Percentiles rank a stretch among this genome's conserved stretches.
These are phyloP conservation scores for Trametes cingulata DNA, from an alignment of 768 basidiomycete genomes.

Conservation along the genomic window DNA sequence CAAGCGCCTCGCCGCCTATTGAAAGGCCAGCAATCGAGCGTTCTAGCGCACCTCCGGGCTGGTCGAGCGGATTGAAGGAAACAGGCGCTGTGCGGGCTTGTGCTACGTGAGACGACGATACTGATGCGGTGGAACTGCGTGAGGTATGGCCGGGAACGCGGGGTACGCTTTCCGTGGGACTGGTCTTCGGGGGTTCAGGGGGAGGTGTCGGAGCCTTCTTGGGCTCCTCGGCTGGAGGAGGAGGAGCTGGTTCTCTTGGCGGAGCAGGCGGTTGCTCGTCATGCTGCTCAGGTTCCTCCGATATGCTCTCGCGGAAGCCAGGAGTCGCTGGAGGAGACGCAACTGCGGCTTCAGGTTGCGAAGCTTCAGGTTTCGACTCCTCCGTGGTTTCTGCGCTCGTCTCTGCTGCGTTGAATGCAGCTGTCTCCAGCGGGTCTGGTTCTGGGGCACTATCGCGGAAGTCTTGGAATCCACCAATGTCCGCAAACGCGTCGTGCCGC, in stretches of 20 bases:
- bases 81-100: constrained; percentile 19
- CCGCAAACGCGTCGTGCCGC: constrained; percentile 23
- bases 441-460: not conserved
- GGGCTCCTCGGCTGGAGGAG: constrained; percentile 5
- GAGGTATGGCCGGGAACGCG: constrained; percentile 19
- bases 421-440: constrained; percentile 45
- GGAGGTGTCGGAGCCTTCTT: constrained; percentile 19
- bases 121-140: constrained; percentile 19
- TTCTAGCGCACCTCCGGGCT: constrained; percentile 26
- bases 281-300: constrained; percentile 12
- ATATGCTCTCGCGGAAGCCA: constrained; percentile 30
- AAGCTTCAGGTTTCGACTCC: constrained; percentile 7
- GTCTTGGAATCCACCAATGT: constrained; percentile 17
- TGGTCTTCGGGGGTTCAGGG: constrained; percentile 42
- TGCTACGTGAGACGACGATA: constrained; percentile 15
- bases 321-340: constrained; percentile 7
- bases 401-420: constrained; percentile 37
- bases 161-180: constrained; percentile 34
- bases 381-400: constrained; percentile 15
- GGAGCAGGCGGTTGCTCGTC: constrained; percentile 3
- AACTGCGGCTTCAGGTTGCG: constrained; percentile 6
- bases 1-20: constrained; percentile 46
- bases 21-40: constrained; percentile 48
- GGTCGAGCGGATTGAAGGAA: constrained; percentile 33
- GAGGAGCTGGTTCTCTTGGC: constrained; percentile 16